These are phyloP conservation scores for Odontarrhena argentea DNA, from an alignment of 345 rosid genomes.

Conservation along the genomic window DNA sequence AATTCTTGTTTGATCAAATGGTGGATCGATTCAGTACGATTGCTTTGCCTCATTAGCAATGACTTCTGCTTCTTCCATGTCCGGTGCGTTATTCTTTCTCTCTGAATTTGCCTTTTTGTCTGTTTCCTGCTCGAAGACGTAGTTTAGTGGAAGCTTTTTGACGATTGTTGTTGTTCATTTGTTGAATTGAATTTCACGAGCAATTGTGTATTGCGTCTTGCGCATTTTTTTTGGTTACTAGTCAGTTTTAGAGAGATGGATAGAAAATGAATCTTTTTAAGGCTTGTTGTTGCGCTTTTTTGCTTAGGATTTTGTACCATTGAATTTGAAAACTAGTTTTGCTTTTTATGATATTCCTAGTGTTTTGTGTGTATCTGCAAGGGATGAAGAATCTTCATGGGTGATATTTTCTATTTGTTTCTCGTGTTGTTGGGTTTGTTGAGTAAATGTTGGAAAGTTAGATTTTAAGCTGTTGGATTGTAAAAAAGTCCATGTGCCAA, in stretches of 20 bases:
- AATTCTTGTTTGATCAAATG: slow-evolving; percentile 36
- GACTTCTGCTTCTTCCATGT: slow-evolving; percentile 80
- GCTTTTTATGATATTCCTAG: not conserved
- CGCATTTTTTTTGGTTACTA: slow-evolving; percentile 4
- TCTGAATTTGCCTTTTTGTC: not conserved
- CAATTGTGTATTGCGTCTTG: not conserved
- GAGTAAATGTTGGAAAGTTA: slow-evolving; percentile 22
- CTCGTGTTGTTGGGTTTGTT: not conserved
- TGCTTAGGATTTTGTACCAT: not conserved
- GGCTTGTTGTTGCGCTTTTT: not conserved
- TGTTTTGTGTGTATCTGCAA: slow-evolving; percentile 4
- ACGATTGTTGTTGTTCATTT: slow-evolving; percentile 2
- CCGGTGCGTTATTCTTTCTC: slow-evolving; percentile 49
- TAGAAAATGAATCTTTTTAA: not conserved
- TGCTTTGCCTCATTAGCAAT: slow-evolving; percentile 58
- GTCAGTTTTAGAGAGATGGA: not conserved
- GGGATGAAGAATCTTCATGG: not conserved
- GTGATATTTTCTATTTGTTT: not conserved
- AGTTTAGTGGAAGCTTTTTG: slow-evolving; percentile 14
- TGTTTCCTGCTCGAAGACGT: slow-evolving; percentile 1
- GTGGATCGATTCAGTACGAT: slow-evolving; percentile 54
- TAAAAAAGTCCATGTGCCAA: slow-evolving; percentile 23
- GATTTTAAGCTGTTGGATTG: slow-evolving; percentile 10
- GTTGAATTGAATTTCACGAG: slow-evolving; percentile 6
- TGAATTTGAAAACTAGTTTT: slow-evolving; percentile 16